Percentiles rank a stretch among this genome's conserved stretches.
Conservation (phyloP, 1,284 basidiomycete genomes). For the Salmacisia buchloeana region DNA sequence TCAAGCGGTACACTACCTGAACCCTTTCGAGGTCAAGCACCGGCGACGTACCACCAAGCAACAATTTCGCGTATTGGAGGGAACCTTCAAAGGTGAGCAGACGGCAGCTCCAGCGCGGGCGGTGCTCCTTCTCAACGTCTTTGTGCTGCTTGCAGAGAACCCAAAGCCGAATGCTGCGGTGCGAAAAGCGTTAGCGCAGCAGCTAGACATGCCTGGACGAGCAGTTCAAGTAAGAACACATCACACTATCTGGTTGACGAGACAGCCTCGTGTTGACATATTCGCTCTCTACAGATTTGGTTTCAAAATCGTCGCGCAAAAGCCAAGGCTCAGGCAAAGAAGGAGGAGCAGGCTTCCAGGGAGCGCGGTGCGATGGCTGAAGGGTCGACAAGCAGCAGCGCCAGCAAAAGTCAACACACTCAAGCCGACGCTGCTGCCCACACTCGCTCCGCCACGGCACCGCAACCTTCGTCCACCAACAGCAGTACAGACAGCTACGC, state of each 20-base stretch:
- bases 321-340: conserved; percentile 32
- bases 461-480: not conserved
- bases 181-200: conserved; percentile 28
- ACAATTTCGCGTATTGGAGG: conserved; percentile 39
- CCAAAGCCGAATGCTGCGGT: conserved; percentile 37
- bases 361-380: not conserved
- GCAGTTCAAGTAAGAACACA: conserved; percentile 30
- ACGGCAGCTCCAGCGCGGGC: not conserved
- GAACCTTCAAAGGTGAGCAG: conserved; percentile 26
- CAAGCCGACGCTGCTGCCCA: too few species aligned
- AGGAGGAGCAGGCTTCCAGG: conserved; percentile 6
- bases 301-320: conserved; percentile 42
- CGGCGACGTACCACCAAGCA: conserved; percentile 37
- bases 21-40: conserved; percentile 44
- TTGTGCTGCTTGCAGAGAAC: conserved; percentile 19
- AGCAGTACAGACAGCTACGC: not conserved
- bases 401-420: not conserved
- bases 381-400: not conserved
- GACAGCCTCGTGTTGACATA: not conserved
- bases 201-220: conserved; percentile 37
- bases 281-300: conserved; percentile 23
- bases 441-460: not conserved
- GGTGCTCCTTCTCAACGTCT: not conserved
- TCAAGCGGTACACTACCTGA: conserved; percentile 20
- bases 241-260: conserved; percentile 15